Percentiles rank a stretch among this genome's conserved stretches.
Evolutionary conservation across 2,329 filamentous ascomycete genomes (phyloP).

Genomic region (Pseudogymnoascus sp.): DNA sequence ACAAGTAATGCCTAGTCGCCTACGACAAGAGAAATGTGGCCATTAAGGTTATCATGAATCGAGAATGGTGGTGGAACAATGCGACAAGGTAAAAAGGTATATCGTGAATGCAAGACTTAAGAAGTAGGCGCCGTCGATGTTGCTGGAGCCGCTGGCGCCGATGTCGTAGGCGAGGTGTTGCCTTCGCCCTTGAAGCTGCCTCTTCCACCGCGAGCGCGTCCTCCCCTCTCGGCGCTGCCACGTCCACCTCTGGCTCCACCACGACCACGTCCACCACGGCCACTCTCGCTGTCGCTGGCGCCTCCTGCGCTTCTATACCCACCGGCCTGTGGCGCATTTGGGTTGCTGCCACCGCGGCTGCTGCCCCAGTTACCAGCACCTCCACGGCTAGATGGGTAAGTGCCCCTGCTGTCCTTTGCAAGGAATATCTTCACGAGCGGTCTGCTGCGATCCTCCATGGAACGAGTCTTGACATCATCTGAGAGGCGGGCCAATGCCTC

Average conservation of each 20-base stretch:
- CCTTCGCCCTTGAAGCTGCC: slow-evolving; percentile 54
- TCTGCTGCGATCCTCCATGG: slow-evolving; percentile 63
- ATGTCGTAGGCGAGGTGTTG: slow-evolving; percentile 39
- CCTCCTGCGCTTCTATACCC: slow-evolving; percentile 78
- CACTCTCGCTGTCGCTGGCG: slow-evolving; percentile 63
- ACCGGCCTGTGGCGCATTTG: slow-evolving; percentile 48
- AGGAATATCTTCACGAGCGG: slow-evolving; percentile 79
- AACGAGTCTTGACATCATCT: slow-evolving; percentile 66
- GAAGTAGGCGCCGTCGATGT: slow-evolving; percentile 22
- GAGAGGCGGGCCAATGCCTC: slow-evolving; percentile 67
- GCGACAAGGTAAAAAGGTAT: slow-evolving; percentile 21
- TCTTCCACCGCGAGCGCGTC: slow-evolving; percentile 48
- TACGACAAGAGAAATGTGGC: slow-evolving; percentile 21
- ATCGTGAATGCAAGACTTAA: slow-evolving; percentile 19
- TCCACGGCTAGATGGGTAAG: slow-evolving; percentile 49
- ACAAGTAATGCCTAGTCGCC: slow-evolving; percentile 23
- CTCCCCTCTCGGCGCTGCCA: slow-evolving; percentile 42
- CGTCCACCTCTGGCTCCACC: slow-evolving; percentile 48
- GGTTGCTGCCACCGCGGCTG: slow-evolving; percentile 54
- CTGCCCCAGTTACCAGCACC: slow-evolving; percentile 61
- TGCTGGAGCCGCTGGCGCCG: slow-evolving; percentile 38
- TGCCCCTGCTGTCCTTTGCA: slow-evolving; percentile 50
- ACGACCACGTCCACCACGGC: slow-evolving; percentile 48
- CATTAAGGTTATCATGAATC: slow-evolving; percentile 27
- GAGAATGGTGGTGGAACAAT: slow-evolving; percentile 24